Evolutionary conservation across 2,329 filamentous ascomycete species (phyloP).

Genomic region (Aspergillus costaricaensis): DNA sequence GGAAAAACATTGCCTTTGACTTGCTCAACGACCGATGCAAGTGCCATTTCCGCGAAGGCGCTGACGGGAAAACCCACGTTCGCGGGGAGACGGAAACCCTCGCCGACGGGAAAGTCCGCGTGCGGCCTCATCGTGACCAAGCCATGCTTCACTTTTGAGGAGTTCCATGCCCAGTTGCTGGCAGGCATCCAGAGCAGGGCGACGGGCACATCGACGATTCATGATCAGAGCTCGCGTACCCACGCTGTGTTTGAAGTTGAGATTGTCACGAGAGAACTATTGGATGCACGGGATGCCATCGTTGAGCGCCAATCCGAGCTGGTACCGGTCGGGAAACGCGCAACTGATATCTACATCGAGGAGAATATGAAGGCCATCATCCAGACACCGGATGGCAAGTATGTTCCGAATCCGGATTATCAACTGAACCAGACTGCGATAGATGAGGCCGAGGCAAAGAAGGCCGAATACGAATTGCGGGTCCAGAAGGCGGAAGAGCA

Average conservation of each 20-base stretch:
- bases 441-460: slow-evolving; percentile 43
- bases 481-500: slow-evolving; percentile 39
- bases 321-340: slow-evolving; percentile 48
- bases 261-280: slow-evolving; percentile 39
- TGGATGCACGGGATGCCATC: slow-evolving; percentile 41
- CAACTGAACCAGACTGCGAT: slow-evolving; percentile 41
- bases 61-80: slow-evolving; percentile 44
- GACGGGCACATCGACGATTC: slow-evolving; percentile 43
- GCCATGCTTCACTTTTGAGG: slow-evolving; percentile 38
- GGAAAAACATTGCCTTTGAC: slow-evolving; percentile 47
- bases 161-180: slow-evolving; percentile 32
- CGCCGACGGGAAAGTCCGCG: slow-evolving; percentile 44
- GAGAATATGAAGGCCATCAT: slow-evolving; percentile 39
- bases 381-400: slow-evolving; percentile 34
- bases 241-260: slow-evolving; percentile 49
- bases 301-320: slow-evolving; percentile 48
- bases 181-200: slow-evolving; percentile 34
- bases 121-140: slow-evolving; percentile 39
- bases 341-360: slow-evolving; percentile 44
- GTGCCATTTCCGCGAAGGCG: slow-evolving; percentile 46
- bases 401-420: slow-evolving; percentile 38
- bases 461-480: slow-evolving; percentile 36
- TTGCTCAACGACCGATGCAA: slow-evolving; percentile 42
- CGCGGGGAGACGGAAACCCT: slow-evolving; percentile 47
- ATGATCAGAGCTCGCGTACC: slow-evolving; percentile 50